These are phyloP conservation scores for Alternaria triticimaculans DNA, from an alignment of 2,329 filamentous ascomycete genomes.

Conservation along the genomic window DNA sequence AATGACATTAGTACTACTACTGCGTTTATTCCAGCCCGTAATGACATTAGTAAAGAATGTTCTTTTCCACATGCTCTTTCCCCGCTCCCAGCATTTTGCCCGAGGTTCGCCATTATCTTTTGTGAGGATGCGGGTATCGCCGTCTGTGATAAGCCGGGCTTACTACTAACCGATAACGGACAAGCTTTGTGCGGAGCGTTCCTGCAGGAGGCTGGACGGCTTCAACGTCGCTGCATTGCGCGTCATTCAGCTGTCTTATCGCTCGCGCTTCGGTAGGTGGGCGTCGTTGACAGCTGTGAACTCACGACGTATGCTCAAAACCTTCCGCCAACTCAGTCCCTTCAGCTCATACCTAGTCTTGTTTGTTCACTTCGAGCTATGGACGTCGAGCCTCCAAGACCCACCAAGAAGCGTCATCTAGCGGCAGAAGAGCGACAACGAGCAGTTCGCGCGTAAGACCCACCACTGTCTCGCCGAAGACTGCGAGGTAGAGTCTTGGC, in stretches of 20 bases:
- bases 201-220: not conserved
- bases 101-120: slow-evolving; percentile 34
- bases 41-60: not conserved
- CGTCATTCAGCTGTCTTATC: not conserved
- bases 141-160: not conserved
- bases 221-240: not conserved
- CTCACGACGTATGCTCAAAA: not conserved
- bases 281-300: not conserved
- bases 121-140: not conserved
- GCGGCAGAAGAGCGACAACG: slow-evolving; percentile 19
- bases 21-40: not conserved
- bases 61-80: not conserved
- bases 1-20: not conserved
- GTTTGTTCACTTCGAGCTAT: not conserved
- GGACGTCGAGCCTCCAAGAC: slow-evolving; percentile 13
- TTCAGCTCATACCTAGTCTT: not conserved
- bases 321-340: not conserved
- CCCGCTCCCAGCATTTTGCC: slow-evolving; percentile 34
- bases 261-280: not conserved
- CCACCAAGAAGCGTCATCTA: slow-evolving; percentile 17
- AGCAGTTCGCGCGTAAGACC: slow-evolving; percentile 20
- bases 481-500: not conserved
- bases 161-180: not conserved
- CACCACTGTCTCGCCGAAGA: not conserved
- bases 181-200: slow-evolving; percentile 1